Evolutionary conservation across 2,329 filamentous ascomycete genomes (phyloP).

Genomic region (Penicillium sumatraense): DNA sequence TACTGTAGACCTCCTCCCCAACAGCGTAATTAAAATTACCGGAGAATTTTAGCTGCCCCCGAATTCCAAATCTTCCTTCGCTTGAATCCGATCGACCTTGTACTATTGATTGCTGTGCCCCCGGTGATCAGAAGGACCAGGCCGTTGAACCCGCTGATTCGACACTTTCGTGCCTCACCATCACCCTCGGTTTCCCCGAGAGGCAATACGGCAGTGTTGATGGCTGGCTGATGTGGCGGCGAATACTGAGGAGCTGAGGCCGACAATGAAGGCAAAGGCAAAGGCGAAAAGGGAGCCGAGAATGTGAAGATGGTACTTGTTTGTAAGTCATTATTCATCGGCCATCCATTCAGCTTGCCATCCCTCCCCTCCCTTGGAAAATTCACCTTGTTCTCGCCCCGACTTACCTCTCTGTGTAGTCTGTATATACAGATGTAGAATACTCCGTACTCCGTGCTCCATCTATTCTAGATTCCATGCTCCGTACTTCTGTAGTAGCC

Average conservation of each 20-base stretch:
- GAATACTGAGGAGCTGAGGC: not conserved
- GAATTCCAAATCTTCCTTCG: conserved; percentile 7
- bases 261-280: too few relatives aligned
- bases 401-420: not conserved
- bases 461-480: not conserved
- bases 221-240: conserved; percentile 2
- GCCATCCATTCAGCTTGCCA: not conserved
- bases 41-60: conserved; percentile 6
- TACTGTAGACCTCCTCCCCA: not conserved
- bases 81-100: conserved; percentile 1
- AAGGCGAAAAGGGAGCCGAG: not conserved
- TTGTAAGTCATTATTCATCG: not conserved
- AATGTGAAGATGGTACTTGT: not conserved
- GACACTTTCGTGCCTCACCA: not conserved
- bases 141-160: not conserved
- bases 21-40: conserved; percentile 5
- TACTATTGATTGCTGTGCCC: conserved; percentile 16
- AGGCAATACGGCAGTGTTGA: not conserved
- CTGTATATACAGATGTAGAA: not conserved
- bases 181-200: not conserved
- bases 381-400: not conserved
- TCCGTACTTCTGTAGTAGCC: conserved; percentile 1
- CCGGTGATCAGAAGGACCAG: conserved; percentile 7
- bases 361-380: not conserved
- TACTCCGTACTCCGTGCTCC: not conserved